A percentile compares a stretch with the other conserved stretches of the same genome.
Evolutionary conservation across 2,329 filamentous ascomycete species (phyloP).

Genomic region (Aspergillus persii): DNA sequence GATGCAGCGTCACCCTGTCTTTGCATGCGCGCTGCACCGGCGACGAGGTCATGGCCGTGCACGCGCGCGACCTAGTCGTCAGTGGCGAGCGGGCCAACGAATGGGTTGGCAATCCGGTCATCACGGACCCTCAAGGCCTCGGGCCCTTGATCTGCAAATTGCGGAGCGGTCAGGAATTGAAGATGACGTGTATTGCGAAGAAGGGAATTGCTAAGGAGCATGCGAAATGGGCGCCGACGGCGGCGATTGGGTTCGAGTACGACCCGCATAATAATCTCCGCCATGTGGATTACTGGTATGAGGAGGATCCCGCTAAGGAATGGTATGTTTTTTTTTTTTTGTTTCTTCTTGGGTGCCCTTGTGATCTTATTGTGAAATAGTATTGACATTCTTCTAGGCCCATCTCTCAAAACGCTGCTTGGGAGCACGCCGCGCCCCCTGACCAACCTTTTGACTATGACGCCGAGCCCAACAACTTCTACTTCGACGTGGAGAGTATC

Average conservation of each 20-base stretch:
- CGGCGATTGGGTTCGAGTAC: slow-evolving; percentile 95
- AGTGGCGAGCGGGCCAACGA: slow-evolving; percentile 68
- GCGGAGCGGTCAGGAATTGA: slow-evolving; percentile 82
- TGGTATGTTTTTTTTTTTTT: slow-evolving; percentile 59
- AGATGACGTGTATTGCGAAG: slow-evolving; percentile 89
- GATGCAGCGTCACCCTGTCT: slow-evolving; percentile 80
- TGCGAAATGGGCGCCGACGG: slow-evolving; percentile 92
- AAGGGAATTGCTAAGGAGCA: slow-evolving; percentile 99
- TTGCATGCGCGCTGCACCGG: slow-evolving; percentile 82
- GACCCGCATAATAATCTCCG: slow-evolving; percentile 95
- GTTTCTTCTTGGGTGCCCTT: neutral
- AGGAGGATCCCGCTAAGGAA: slow-evolving; percentile 76
- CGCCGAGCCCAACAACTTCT: slow-evolving; percentile 79
- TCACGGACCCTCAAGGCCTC: slow-evolving; percentile 75
- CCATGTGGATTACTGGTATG: slow-evolving; percentile 93
- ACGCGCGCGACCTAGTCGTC: slow-evolving; percentile 82
- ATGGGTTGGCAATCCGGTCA: slow-evolving; percentile 75
- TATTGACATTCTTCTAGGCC: slow-evolving; percentile 28
- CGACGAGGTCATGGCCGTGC: slow-evolving; percentile 90
- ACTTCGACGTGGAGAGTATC: slow-evolving; percentile 87
- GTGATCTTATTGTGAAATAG: neutral
- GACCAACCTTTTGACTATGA: slow-evolving; percentile 90
- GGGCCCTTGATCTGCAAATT: slow-evolving; percentile 89
- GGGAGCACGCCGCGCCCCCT: slow-evolving; percentile 74
- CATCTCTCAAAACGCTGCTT: slow-evolving; percentile 53